Conservation (phyloP, 108 stramenopile genomes). For the Skeletonema grethae region DNA sequence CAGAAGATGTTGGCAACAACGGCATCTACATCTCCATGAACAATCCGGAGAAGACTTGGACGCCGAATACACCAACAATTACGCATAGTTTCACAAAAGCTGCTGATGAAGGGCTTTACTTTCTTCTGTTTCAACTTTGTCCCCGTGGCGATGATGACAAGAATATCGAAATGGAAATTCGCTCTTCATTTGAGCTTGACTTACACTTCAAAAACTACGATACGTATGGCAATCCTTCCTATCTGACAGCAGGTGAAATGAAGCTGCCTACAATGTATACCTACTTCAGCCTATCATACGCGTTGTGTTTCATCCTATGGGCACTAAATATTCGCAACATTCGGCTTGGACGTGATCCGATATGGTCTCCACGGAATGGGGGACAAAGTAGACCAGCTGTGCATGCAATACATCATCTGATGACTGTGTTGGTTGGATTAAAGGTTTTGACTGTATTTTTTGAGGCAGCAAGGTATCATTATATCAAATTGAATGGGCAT, state of each 20-base stretch:
- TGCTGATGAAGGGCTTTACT: constrained; percentile 86
- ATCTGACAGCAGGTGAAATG: constrained; percentile 92
- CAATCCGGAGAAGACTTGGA: constrained; percentile 53
- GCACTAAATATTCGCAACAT: constrained; percentile 59
- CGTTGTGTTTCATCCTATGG: constrained; percentile 73
- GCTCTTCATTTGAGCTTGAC: constrained; percentile 86
- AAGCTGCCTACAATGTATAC: constrained; percentile 84
- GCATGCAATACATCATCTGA: constrained; percentile 94
- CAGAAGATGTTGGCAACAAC: constrained; percentile 31
- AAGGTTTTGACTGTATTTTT: constrained; percentile 85
- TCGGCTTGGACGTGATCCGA: constrained; percentile 51
- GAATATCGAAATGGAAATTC: constrained; percentile 37
- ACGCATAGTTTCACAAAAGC: constrained; percentile 47
- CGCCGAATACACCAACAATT: constrained; percentile 56
- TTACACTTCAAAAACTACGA: constrained; percentile 88
- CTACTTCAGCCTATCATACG: constrained; percentile 78
- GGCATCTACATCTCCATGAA: constrained; percentile 78
- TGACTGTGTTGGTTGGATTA: constrained; percentile 84
- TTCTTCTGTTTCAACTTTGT: constrained; percentile 90
- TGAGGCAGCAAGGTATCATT: constrained; percentile 91
- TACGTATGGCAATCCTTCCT: constrained; percentile 66
- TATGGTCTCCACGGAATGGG: constrained; percentile 37
- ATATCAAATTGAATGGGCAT: constrained; percentile 87
- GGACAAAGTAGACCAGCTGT: constrained; percentile 47
- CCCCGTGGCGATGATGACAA: constrained; percentile 23